Evolutionary conservation across 1,284 basidiomycete species (phyloP).

Genomic region (Stygiomarasmius scandens): DNA sequence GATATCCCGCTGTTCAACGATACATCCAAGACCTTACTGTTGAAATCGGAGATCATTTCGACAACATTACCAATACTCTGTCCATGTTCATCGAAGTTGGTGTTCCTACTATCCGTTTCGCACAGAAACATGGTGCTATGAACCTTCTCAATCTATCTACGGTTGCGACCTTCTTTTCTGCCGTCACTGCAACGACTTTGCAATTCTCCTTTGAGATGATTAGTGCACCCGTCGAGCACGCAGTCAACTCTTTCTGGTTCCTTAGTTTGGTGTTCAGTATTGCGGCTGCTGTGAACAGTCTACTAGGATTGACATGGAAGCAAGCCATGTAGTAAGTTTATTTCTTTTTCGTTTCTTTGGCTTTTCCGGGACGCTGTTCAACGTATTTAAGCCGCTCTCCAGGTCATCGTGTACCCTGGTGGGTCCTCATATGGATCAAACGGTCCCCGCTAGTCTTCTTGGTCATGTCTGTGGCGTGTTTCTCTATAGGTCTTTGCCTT

Average conservation of each 20-base stretch:
- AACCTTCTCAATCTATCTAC: constrained; percentile 74
- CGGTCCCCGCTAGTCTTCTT: constrained; percentile 75
- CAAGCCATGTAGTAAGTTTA: constrained; percentile 76
- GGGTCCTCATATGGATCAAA: constrained; percentile 81
- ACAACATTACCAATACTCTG: constrained; percentile 64
- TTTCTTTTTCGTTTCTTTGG: too few relatives aligned
- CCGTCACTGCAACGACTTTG: constrained; percentile 71
- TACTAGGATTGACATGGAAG: constrained; percentile 74
- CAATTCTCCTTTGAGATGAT: constrained; percentile 63
- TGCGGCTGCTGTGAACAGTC: constrained; percentile 72
- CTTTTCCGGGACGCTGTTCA: not conserved
- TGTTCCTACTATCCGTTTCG: constrained; percentile 74
- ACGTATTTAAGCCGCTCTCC: constrained; percentile 42
- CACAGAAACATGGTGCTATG: constrained; percentile 69
- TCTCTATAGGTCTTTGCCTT: constrained; percentile 68
- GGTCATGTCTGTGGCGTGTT: constrained; percentile 72
- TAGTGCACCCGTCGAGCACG: constrained; percentile 34
- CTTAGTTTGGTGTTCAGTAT: constrained; percentile 76
- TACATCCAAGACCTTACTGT: constrained; percentile 70
- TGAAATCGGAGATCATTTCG: constrained; percentile 73
- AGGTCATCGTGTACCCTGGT: constrained; percentile 72
- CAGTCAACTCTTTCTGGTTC: constrained; percentile 76
- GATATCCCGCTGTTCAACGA: constrained; percentile 66
- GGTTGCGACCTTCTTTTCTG: constrained; percentile 78
- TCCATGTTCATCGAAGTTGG: constrained; percentile 75